Evolutionary conservation across 2,329 filamentous ascomycete genomes (phyloP).

Genomic region (Fusarium udum): DNA sequence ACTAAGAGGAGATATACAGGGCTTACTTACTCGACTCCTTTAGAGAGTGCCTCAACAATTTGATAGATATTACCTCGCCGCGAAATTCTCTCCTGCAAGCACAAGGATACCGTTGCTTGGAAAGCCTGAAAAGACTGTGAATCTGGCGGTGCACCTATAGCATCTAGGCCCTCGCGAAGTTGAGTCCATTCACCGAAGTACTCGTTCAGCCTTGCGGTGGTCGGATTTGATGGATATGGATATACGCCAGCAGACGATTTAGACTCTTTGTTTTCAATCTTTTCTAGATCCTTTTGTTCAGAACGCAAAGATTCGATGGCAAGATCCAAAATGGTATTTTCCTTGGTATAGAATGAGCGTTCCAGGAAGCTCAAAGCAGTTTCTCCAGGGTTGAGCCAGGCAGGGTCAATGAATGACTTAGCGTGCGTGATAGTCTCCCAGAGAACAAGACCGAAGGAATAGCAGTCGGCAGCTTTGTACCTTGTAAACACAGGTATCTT

Average conservation of each 20-base stretch:
- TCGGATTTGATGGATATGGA: background rate
- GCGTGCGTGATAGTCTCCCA: slow-evolving; percentile 2
- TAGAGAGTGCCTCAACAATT: background rate
- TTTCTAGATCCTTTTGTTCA: background rate
- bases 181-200: background rate
- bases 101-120: background rate
- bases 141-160: background rate
- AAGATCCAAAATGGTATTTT: background rate
- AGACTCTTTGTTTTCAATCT: background rate
- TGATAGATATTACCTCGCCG: background rate
- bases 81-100: background rate
- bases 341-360: background rate
- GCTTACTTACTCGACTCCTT: background rate
- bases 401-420: background rate
- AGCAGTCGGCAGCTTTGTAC: slow-evolving; percentile 1
- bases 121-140: background rate
- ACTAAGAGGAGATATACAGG: background rate
- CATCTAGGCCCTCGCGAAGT: background rate
- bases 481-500: background rate
- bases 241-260: background rate
- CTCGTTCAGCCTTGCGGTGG: background rate
- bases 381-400: background rate
- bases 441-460: slow-evolving; percentile 2
- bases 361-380: background rate
- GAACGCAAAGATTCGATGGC: background rate